These are phyloP conservation scores for Somion occarium DNA, from an alignment of 1,284 basidiomycete species.

Conservation along the genomic window DNA sequence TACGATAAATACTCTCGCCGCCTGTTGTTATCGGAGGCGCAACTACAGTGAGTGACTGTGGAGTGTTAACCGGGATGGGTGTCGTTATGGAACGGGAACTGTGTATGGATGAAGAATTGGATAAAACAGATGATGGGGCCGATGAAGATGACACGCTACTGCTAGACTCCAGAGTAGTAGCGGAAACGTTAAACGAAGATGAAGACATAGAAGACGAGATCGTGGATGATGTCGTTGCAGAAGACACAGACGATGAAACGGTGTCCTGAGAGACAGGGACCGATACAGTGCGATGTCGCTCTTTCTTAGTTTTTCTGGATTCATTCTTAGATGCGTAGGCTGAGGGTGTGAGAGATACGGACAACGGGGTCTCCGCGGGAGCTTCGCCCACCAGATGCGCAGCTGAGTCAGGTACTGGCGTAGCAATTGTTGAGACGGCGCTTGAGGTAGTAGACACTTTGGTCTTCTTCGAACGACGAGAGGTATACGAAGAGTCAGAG, in stretches of 20 bases:
- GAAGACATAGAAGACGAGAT: neutral
- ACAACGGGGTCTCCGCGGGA: neutral
- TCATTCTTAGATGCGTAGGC: neutral
- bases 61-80: conserved; percentile 10
- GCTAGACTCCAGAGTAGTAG: neutral
- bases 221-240: neutral
- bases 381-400: neutral
- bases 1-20: conserved; percentile 95
- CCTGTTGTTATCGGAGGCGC: conserved; percentile 32
- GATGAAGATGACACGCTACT: conserved; percentile 2
- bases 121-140: conserved; percentile 4
- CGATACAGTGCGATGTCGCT: neutral
- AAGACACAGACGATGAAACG: neutral
- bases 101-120: conserved; percentile 6
- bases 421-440: neutral
- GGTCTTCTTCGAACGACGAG: neutral
- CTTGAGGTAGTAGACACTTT: neutral
- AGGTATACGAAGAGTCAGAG: neutral
- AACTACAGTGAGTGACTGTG: conserved; percentile 14
- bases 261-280: neutral
- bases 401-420: neutral
- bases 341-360: neutral
- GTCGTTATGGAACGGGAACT: conserved; percentile 4
- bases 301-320: neutral
- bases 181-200: neutral